Evolutionary conservation across 352 stramenopile species (phyloP), one percentile per base, ranked within the genome.

Genomic region (Pythium utonaiense): DNA sequence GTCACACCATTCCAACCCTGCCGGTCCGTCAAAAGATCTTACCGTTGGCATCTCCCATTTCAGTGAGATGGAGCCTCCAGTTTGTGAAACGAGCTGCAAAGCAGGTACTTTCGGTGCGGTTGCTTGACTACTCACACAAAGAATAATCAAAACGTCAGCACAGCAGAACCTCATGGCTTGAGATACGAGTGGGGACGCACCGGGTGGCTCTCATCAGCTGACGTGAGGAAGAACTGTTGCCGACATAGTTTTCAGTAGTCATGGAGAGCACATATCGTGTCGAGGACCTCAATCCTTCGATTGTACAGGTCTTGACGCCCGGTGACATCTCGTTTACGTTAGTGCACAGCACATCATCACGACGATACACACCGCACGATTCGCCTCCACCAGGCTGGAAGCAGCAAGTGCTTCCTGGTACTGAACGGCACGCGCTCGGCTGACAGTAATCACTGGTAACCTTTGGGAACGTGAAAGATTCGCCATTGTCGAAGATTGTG

Each of bases 31-130:
- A n/a, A n/a, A n/a, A n/a, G 12, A 44, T 21, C n/a, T 25, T 73
- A 86, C 77, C 70, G 52, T 40, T 25, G 75, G 62, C 25, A 78
- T 47, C 17, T 25, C 44, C 75, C 67, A 82, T n/a, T 54, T 42
- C 7, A 85, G 45, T 9, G 33, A 19, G n/a, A 83, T 69, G 1
- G 62, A 74, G 0, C 77, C 77, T 53, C 71, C 71, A 22, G 70
- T 62, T 33, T 48, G 45, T 6, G 51, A 60, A 1, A 41, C 21
- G 13, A 73, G 17, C 8, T 68, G 25, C 25, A 87, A 34, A 7
- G 27, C 45, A 16, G 77, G 73, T 9, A 47, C n/a, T 3, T 62
- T 64, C 19, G 77, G 75, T 7, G 22, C 25, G 30, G 60, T 69
- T 10, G 64, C 45, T 34, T 52, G 48, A 49, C 71, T 80, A 47